Percentiles rank a stretch among this genome's conserved stretches.
phyloP scores from a whole-genome alignment of 768 basidiomycete species.

The Rhizopogon sp. region DNA sequence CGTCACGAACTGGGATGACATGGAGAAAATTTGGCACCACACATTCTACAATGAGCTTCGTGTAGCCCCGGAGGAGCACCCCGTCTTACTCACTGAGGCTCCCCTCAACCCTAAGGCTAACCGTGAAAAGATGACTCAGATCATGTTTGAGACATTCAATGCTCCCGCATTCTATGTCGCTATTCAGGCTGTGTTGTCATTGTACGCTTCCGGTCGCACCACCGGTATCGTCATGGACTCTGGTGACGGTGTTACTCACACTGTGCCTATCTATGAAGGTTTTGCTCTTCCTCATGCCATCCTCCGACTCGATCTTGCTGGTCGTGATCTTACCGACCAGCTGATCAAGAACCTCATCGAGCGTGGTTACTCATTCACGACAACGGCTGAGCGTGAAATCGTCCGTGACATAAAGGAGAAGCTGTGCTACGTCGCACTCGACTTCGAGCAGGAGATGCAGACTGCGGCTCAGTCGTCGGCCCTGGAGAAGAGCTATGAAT shows the following conservation, averaged over 20 bases:
- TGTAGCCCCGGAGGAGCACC: conserved; percentile 75
- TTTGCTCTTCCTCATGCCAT: conserved; percentile 93
- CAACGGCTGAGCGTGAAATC: conserved; percentile 90
- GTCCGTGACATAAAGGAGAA: conserved; percentile 95
- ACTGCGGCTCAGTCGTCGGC: conserved; percentile 86
- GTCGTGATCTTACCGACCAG: conserved; percentile 85
- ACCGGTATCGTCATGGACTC: conserved; percentile 95
- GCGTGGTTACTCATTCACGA: conserved; percentile 92
- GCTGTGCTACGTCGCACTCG: conserved; percentile 90
- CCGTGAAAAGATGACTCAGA: conserved; percentile 73
- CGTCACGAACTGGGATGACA: conserved; percentile 98
- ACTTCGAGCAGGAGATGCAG: conserved; percentile 92
- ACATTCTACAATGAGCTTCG: conserved; percentile 87
- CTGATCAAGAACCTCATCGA: conserved; percentile 84
- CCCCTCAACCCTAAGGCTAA: conserved; percentile 72
- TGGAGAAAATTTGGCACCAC: conserved; percentile 99
- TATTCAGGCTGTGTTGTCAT: conserved; percentile 68
- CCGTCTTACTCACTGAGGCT: conserved; percentile 66
- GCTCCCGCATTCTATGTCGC: conserved; percentile 71
- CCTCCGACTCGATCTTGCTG: conserved; percentile 86
- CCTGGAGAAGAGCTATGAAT: conserved; percentile 90
- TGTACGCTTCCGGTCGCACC: conserved; percentile 93
- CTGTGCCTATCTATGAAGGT: conserved; percentile 95
- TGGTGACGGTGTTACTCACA: conserved; percentile 94
- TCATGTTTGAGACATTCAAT: conserved; percentile 80